These are phyloP conservation scores for Aspergillus ibericus DNA, from an alignment of 2,329 filamentous ascomycete species.

Conservation along the genomic window DNA sequence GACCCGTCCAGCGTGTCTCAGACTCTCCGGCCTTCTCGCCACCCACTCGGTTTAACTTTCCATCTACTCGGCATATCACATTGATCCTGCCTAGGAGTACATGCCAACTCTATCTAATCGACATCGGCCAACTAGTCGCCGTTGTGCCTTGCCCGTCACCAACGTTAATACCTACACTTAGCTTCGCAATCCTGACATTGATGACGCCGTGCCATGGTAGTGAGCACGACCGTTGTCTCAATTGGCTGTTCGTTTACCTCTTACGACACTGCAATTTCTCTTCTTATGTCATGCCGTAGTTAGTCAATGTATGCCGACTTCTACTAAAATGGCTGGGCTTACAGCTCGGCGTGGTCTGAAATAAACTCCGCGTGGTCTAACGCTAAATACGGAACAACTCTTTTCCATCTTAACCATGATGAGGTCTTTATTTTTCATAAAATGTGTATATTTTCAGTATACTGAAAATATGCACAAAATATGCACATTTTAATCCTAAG, in stretches of 20 bases:
- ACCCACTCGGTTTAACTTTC: neutral
- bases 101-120: slow-evolving; percentile 1
- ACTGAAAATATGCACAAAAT: too few relatives aligned
- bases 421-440: too few relatives aligned
- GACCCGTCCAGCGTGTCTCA: neutral
- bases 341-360: too few relatives aligned
- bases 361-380: too few relatives aligned
- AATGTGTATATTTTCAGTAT: too few relatives aligned
- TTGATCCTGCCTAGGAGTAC: neutral
- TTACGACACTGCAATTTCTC: neutral
- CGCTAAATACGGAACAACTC: too few relatives aligned
- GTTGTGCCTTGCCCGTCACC: neutral
- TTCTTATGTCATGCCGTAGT: neutral
- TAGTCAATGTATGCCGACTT: neutral
- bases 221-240: neutral
- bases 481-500: too few relatives aligned
- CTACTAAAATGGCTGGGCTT: too few relatives aligned
- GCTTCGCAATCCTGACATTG: neutral
- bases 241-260: neutral
- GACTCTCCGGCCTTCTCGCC: neutral
- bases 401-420: too few relatives aligned
- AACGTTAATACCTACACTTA: neutral
- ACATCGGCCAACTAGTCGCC: neutral
- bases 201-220: neutral
- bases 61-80: neutral